phyloP scores from a whole-genome alignment of 805 yeast species.

The Saccharomycopsis javanensis region DNA sequence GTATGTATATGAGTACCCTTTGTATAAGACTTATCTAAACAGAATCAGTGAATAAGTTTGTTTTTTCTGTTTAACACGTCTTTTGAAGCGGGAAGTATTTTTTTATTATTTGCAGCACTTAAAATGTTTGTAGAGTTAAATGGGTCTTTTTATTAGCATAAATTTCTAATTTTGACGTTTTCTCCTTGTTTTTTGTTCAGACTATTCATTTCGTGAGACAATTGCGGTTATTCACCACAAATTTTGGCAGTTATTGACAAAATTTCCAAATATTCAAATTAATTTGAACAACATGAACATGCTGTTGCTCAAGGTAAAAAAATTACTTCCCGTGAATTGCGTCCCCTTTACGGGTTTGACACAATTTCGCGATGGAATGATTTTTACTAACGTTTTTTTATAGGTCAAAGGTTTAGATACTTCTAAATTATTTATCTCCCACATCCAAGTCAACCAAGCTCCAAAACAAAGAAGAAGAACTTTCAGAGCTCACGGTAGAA shows the following conservation, averaged over 20 bases:
- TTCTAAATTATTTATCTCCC: constrained; percentile 87
- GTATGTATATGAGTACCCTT: constrained; percentile 30
- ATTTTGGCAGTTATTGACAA: too few species aligned
- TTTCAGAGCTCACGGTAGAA: constrained; percentile 99
- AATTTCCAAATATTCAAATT: too few species aligned
- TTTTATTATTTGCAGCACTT: not conserved
- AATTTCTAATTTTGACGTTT: not conserved
- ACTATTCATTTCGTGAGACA: too few species aligned
- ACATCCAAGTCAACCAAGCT: constrained; percentile 99
- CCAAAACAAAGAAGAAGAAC: constrained; percentile 99
- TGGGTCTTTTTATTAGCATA: not conserved
- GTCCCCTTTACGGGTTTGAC: not conserved
- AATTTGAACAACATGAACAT: not conserved
- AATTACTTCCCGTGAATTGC: constrained; percentile 4
- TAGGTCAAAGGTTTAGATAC: constrained; percentile 93
- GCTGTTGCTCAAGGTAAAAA: not conserved
- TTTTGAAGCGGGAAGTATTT: constrained; percentile 3
- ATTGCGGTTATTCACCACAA: too few species aligned
- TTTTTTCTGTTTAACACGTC: not conserved
- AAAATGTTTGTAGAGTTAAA: too few species aligned
- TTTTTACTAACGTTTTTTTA: constrained; percentile 17
- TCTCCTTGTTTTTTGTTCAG: not conserved
- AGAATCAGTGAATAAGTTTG: not conserved
- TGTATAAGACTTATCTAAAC: not conserved
- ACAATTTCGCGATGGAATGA: not conserved